Evolutionary conservation across 2,329 filamentous ascomycete genomes (phyloP), one percentile per base, ranked within the genome.

Genomic region (Phaeosphaeria sp.): DNA sequence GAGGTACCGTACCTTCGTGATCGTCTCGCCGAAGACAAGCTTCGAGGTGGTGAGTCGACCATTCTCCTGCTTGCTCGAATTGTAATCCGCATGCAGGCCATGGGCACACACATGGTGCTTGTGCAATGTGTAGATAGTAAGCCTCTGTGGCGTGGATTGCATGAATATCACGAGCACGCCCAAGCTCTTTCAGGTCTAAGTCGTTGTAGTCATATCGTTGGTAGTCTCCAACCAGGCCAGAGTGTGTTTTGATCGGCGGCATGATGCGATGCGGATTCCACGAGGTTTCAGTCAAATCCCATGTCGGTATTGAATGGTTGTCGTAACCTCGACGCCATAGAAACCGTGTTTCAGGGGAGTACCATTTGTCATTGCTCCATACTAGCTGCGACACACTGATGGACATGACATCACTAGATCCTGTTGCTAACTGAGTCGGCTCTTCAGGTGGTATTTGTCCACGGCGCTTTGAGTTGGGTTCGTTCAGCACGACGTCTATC

Each of bases 401-500:
- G 27, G 17, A 43, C 11, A 51, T 50, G 39, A 21, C 21, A 10
- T 18, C n/a, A 41, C 41, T 39, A 10, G 18, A 55, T 47, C 18
- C 36, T 18, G 13, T 23, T 17, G 53, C 53, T 21, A 51, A n/a
- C n/a, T 17, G 23, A 5, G 20, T 51, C 13, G 27, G 10, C 11
- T 46, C 20, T 1, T 13, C 15, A 17, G 48, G 47, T 41, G 46
- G 5, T 46, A 47, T 27, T 46, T n/a, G 18, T 25, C 50, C 54
- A 17, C 3, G 6, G 20, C 54, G 47, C 22, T 53, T 39, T n/a
- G 48, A 30, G 43, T 21, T 46, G 23, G 39, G 52, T 7, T 50
- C 53, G 46, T 23, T 47, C 25, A 62, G 36, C 23, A 60, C 59
- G 33, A 62, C 62, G 41, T 58, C 41, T 7, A 39, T 55, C 10